A percentile compares a stretch with the other conserved stretches of the same genome.
These are phyloP conservation scores for Pseudozyma sp. DNA, from an alignment of 1,284 basidiomycete species.

Conservation along the genomic window DNA sequence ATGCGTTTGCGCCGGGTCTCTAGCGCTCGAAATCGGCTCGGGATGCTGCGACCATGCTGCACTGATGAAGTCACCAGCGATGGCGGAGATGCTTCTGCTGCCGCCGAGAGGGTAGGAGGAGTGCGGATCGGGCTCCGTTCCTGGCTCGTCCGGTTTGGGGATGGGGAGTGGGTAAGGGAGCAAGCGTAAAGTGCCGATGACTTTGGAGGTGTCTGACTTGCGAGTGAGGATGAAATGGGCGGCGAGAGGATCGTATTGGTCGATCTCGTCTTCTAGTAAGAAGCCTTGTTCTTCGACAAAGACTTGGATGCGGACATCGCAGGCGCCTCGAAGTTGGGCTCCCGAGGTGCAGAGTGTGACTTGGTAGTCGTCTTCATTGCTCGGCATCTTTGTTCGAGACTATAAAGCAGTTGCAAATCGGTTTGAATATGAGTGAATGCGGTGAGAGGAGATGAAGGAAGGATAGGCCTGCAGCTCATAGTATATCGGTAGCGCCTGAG, in stretches of 20 bases:
- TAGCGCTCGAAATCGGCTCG: not conserved
- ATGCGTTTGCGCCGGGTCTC: constrained; percentile 31
- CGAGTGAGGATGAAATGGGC: constrained; percentile 40
- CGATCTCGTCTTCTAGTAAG: constrained; percentile 58
- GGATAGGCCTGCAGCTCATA: too few relatives aligned
- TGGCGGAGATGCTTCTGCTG: constrained; percentile 28
- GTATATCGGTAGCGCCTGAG: constrained; percentile 1
- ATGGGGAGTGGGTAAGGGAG: constrained; percentile 42
- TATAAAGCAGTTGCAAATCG: not conserved
- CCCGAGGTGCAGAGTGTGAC: constrained; percentile 37
- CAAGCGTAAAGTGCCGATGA: constrained; percentile 35
- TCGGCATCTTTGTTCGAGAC: constrained; percentile 6
- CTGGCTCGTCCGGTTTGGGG: constrained; percentile 34
- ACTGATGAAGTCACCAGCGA: constrained; percentile 39
- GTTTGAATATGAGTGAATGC: not conserved
- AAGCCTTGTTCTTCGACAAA: constrained; percentile 61
- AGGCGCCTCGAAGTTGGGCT: constrained; percentile 36
- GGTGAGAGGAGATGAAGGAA: not conserved
- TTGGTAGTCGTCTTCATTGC: constrained; percentile 15
- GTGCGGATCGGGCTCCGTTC: constrained; percentile 15
- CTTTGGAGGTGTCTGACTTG: constrained; percentile 2
- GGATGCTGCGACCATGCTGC: constrained; percentile 25
- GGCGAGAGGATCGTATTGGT: constrained; percentile 55
- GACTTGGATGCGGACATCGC: constrained; percentile 48
- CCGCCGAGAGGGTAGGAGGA: constrained; percentile 38